These are phyloP conservation scores for Centaurea solstitialis DNA, from an alignment of 129 eudicot genomes.

Conservation along the genomic window DNA sequence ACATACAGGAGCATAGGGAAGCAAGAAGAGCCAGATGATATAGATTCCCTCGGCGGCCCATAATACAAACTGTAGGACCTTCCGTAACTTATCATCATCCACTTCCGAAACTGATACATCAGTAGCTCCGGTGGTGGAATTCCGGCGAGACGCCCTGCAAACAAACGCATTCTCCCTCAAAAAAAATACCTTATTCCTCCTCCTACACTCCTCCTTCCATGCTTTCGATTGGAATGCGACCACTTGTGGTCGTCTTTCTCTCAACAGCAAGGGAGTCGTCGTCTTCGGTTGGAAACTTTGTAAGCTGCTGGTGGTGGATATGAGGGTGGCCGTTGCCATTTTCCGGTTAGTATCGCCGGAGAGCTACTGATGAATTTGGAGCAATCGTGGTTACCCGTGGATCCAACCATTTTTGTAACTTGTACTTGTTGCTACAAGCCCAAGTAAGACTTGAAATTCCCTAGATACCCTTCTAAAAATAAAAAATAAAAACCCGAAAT, in stretches of 20 bases:
- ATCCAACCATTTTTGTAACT: constrained; percentile 20
- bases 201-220: neutral
- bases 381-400: constrained; percentile 47
- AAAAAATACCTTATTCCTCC: too few species aligned
- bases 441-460: constrained; percentile 1
- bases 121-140: constrained; percentile 3
- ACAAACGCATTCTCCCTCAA: neutral
- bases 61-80: constrained; percentile 36
- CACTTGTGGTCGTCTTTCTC: constrained; percentile 1
- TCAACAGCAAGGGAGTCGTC: constrained; percentile 14
- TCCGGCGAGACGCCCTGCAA: constrained; percentile 44
- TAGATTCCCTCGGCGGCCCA: constrained; percentile 80
- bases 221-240: constrained; percentile 20
- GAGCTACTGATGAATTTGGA: neutral
- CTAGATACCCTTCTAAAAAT: too few species aligned
- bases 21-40: constrained; percentile 87
- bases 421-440: neutral
- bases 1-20: constrained; percentile 93
- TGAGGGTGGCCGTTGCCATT: constrained; percentile 26
- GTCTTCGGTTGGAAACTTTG: constrained; percentile 10
- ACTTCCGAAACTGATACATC: constrained; percentile 38
- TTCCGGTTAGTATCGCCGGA: constrained; percentile 8
- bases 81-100: constrained; percentile 50
- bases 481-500: too few species aligned
- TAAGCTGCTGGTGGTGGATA: constrained; percentile 15